Evolutionary conservation across 2,329 filamentous ascomycete genomes (phyloP), one percentile per base, ranked within the genome.

Genomic region (Arthrinium phaeospermum): DNA sequence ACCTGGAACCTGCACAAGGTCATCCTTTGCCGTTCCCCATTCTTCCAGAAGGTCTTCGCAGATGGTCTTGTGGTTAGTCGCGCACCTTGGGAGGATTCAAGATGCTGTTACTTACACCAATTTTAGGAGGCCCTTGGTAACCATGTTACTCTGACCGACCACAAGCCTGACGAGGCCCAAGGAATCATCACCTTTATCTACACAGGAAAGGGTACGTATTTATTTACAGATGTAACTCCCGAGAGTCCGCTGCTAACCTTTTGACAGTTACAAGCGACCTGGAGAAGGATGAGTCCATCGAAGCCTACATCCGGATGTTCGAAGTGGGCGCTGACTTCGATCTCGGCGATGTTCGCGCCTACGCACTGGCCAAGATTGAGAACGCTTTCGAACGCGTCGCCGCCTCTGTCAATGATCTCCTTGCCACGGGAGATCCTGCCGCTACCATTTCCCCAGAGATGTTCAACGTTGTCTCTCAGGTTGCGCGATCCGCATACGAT

Each of bases 1-100:
- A 73, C 68, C 14, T 76, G 75, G 74, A 46, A 57, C 2, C 64
- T 74, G 6, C 73, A 76, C 47, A 72, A 69, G 27, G 4, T 1
- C 19, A 71, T 76, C 45, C 30, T 75, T 3, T 34, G 37, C 13
- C 68, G 74, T 46, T 74, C 67, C n/a, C 2, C 12, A 1, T 76
- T 67, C 61, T 76, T 75, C 34, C 8, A 47, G 57, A 70, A 61
- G 46, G 72, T 69, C 16, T 61, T 71, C 27, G n/a, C 16, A 0
- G 53, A 68, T 12, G 24, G 44, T 22, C 72, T 70, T 41, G 27
- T 44, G n/a, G 71, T 67, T 27, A 64, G 64, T 64, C 4, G 12
- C 7, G 14, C n/a, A 22, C 16, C 53, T 10, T 7, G 10, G 3
- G 4, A 22, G 7, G 5, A 3, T 47, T 1, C 34, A 37, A 3